Conservation (phyloP, 2,329 filamentous ascomycete genomes). For the Bipolaris gigantea region DNA sequence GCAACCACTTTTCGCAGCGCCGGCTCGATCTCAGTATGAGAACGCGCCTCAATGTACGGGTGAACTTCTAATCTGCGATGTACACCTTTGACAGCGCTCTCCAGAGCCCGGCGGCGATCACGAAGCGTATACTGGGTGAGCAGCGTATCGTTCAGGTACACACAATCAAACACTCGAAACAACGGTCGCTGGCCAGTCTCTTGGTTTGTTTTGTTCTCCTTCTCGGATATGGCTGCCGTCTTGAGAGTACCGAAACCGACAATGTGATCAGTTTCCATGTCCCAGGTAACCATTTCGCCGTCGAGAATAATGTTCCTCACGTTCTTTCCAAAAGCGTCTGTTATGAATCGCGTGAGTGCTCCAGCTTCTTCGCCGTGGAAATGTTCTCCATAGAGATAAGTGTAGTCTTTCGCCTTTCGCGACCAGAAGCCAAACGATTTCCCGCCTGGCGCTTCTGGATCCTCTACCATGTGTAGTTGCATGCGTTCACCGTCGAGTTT, state of each 20-base stretch:
- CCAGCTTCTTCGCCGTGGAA: slow-evolving; percentile 70
- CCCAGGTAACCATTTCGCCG: slow-evolving; percentile 99
- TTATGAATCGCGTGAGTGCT: slow-evolving; percentile 78
- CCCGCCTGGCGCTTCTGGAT: slow-evolving; percentile 68
- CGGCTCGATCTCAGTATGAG: slow-evolving; percentile 73
- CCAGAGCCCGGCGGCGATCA: slow-evolving; percentile 76
- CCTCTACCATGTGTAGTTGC: slow-evolving; percentile 88
- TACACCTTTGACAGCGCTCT: slow-evolving; percentile 68
- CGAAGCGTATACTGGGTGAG: slow-evolving; percentile 81
- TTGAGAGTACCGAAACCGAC: slow-evolving; percentile 92
- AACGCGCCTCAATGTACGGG: slow-evolving; percentile 66
- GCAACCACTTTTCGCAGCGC: slow-evolving; percentile 80
- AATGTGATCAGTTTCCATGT: slow-evolving; percentile 79
- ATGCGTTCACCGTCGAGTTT: slow-evolving; percentile 97
- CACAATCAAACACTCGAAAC: slow-evolving; percentile 85
- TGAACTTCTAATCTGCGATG: slow-evolving; percentile 83
- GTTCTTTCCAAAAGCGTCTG: slow-evolving; percentile 72
- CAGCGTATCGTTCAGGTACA: slow-evolving; percentile 80
- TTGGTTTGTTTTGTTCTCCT: slow-evolving; percentile 65
- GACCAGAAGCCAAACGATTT: slow-evolving; percentile 87
- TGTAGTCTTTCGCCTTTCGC: slow-evolving; percentile 93
- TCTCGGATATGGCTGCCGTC: slow-evolving; percentile 79
- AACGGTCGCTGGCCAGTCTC: slow-evolving; percentile 70
- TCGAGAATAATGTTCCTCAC: slow-evolving; percentile 90
- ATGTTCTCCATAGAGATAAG: slow-evolving; percentile 83